Conservation (phyloP, 2,329 filamentous ascomycete species). For the Alternaria gansuensis region DNA sequence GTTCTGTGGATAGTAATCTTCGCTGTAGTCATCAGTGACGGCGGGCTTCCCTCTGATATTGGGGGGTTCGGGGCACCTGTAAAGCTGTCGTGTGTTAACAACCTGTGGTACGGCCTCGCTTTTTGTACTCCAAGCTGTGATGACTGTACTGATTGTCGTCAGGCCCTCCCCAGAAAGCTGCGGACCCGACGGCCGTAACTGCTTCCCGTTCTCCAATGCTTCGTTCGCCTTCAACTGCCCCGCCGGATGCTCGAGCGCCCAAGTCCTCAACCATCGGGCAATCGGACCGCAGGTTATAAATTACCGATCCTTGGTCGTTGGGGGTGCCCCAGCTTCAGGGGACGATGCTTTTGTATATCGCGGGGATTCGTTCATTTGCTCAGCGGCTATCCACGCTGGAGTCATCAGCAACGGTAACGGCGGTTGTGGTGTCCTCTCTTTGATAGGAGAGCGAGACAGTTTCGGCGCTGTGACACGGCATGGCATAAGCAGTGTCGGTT, state of each 20-base stretch:
- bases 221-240: slow-evolving; percentile 65
- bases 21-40: slow-evolving; percentile 70
- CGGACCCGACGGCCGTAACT: slow-evolving; percentile 64
- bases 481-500: slow-evolving; percentile 45
- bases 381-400: slow-evolving; percentile 50
- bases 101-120: slow-evolving; percentile 67
- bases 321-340: slow-evolving; percentile 57
- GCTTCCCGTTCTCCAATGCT: slow-evolving; percentile 63
- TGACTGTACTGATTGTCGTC: background rate
- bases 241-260: slow-evolving; percentile 60
- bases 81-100: slow-evolving; percentile 70
- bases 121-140: background rate
- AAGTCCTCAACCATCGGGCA: slow-evolving; percentile 60
- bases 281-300: slow-evolving; percentile 68
- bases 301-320: slow-evolving; percentile 72
- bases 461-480: slow-evolving; percentile 39
- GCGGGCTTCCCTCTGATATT: slow-evolving; percentile 66
- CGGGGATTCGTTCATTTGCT: slow-evolving; percentile 52
- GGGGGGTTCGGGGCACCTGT: slow-evolving; percentile 73
- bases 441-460: slow-evolving; percentile 36
- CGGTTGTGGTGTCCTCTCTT: slow-evolving; percentile 47
- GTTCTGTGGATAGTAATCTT: slow-evolving; percentile 74
- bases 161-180: slow-evolving; percentile 52
- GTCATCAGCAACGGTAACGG: slow-evolving; percentile 39
- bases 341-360: slow-evolving; percentile 40